Evolutionary conservation across 2,329 filamentous ascomycete genomes (phyloP).

Genomic region (Talaromyces sp.): DNA sequence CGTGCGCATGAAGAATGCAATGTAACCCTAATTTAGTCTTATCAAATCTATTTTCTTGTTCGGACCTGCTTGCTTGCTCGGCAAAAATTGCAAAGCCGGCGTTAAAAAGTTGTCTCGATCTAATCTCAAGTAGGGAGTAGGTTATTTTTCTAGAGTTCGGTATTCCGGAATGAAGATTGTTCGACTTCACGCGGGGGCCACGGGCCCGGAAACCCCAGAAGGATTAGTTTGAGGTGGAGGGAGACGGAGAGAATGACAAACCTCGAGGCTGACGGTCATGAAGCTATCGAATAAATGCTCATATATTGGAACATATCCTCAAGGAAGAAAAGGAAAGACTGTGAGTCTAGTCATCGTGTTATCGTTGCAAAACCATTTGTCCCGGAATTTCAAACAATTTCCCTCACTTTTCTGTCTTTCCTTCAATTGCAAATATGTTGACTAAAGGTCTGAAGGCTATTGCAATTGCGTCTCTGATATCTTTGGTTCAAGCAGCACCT

Average conservation of each 20-base stretch:
- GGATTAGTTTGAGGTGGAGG: not conserved
- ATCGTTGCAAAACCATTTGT: not conserved
- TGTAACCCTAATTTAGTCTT: not conserved
- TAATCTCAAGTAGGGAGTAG: not conserved
- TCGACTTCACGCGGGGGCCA: not conserved
- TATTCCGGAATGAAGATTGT: not conserved
- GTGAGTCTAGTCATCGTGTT: not conserved
- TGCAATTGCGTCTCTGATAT: not conserved
- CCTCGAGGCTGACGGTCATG: too few relatives aligned
- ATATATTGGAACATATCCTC: not conserved
- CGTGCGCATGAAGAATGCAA: not conserved
- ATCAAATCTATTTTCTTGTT: not conserved
- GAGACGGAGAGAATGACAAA: not conserved
- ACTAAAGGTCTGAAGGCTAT: not conserved
- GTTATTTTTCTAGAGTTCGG: not conserved
- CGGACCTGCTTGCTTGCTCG: not conserved
- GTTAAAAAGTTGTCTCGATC: not conserved
- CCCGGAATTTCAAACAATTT: not conserved
- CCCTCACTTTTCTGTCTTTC: not conserved
- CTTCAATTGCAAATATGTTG: not conserved
- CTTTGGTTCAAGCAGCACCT: not conserved
- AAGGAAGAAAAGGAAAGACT: not conserved
- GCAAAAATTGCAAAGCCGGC: not conserved
- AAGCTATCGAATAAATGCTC: not conserved
- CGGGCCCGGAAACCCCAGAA: not conserved